Percentiles rank a stretch among this genome's conserved stretches.
phyloP scores from a whole-genome alignment of 208 protist genomes.

The Crithidia thermophila region DNA sequence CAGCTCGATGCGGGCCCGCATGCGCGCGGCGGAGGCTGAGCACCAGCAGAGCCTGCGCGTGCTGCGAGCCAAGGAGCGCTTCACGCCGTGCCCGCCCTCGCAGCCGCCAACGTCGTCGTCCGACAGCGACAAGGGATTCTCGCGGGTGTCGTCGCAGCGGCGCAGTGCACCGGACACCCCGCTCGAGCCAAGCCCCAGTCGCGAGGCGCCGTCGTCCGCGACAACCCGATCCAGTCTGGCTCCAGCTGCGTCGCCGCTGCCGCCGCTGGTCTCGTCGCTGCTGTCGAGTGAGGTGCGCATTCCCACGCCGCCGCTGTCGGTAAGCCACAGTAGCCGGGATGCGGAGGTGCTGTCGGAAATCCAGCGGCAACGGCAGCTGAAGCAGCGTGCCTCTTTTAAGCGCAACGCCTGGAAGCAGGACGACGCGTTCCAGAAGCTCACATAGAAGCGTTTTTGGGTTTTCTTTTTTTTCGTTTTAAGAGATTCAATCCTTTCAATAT shows the following conservation, averaged over 20 bases:
- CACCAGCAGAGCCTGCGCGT: constrained; percentile 15
- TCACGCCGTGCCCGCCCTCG: not conserved
- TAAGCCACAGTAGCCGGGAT: not conserved
- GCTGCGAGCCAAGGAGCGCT: constrained; percentile 6
- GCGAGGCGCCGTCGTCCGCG: too few relatives aligned
- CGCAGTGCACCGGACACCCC: not conserved
- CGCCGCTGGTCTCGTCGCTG: not conserved
- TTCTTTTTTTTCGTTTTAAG: not conserved
- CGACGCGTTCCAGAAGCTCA: not conserved
- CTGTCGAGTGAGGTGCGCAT: not conserved
- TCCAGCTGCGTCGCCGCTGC: not conserved
- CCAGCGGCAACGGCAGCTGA: constrained; percentile 5
- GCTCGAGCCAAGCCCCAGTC: too few relatives aligned
- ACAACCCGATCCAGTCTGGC: too few relatives aligned
- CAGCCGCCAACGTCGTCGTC: not conserved
- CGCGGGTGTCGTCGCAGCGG: not conserved
- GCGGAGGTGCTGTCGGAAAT: constrained; percentile 1
- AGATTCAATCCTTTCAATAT: too few relatives aligned
- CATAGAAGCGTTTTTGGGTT: not conserved
- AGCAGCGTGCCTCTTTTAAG: not conserved
- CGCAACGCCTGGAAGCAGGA: not conserved
- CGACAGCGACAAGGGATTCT: not conserved
- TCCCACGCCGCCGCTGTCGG: not conserved
- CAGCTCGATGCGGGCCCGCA: constrained; percentile 11
- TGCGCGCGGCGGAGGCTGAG: constrained; percentile 9